Evolutionary conservation across 192 early-diverging fungal genomes (phyloP), one percentile per base, ranked within the genome.

Genomic region (Chytriomyces sp.): DNA sequence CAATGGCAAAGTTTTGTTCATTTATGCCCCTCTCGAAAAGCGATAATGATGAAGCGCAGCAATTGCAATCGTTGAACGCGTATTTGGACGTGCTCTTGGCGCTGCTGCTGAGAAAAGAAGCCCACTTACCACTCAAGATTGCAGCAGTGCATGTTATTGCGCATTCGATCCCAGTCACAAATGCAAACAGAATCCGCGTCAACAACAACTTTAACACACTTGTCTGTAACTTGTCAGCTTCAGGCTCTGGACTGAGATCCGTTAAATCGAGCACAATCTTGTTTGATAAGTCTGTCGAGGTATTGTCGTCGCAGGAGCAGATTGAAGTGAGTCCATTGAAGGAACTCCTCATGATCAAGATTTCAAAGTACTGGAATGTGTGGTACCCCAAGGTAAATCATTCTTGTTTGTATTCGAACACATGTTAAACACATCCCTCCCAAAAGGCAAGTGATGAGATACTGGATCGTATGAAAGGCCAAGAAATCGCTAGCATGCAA

Each of bases 71-170:
- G 16, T 82, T 86, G 61, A 79, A 82, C 50, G 62, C 28, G 28
- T 87, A 87, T 70, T 49, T 89, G 26, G 87, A 87, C 67, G 45
- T 10, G 9, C 66, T 89, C 18, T 77, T 87, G 7, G 8, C 35
- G 5, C 11, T 47, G 8, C 53, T 89, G 7, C 66, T 87, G 6
- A 10, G 35, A 75, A 48, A 76, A 59, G 5, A 73, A 74, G 72
- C 77, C 43, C 13, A 73, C 26, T 62, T 73, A 24, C 61, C 75
- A 16, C 61, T 88, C 6, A 78, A 84, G 47, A 72, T 73, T 45
- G 77, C 82, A 6, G 84, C 76, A 2, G 61, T 88, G 2, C 81
- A 84, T 20, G 61, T 75, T 50, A 43, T 88, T 8, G 63, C 77
- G 18, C 46, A 45, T 23, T 67, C 83, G 61, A 35, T 88, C 8